Conservation (phyloP, 139 green algal genomes). For the Chlamydomonas sp. region DNA sequence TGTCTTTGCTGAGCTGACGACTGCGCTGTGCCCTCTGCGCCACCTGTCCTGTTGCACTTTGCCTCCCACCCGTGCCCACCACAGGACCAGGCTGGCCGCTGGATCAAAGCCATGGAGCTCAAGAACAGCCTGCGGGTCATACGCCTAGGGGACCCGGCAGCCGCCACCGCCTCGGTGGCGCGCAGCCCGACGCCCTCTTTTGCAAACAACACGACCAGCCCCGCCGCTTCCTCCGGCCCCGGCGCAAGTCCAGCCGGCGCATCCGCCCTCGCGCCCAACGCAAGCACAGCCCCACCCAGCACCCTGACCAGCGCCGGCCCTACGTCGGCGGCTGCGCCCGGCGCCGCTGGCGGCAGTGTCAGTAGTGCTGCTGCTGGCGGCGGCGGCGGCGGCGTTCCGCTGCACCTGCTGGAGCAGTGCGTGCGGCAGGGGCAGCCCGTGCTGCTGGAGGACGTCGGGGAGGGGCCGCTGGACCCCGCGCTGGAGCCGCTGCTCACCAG, state of each 20-base stretch:
- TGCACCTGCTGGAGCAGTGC: slow-evolving; percentile 75
- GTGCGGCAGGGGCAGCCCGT: slow-evolving; percentile 74
- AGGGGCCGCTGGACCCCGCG: slow-evolving; percentile 71
- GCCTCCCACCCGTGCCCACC: slow-evolving; percentile 55
- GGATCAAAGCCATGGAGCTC: slow-evolving; percentile 80
- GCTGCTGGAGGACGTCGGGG: slow-evolving; percentile 80
- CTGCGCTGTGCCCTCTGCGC: no score
- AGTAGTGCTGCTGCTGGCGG: not conserved
- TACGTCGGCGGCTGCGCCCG: not conserved
- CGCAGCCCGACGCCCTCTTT: no score
- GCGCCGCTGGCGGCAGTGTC: not conserved
- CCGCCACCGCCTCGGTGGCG: not conserved
- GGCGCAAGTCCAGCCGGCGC: no score
- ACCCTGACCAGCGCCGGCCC: not conserved
- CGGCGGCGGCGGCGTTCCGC: slow-evolving; percentile 35
- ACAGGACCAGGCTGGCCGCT: slow-evolving; percentile 76
- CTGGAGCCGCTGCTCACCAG: slow-evolving; percentile 82
- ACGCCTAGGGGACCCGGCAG: not conserved
- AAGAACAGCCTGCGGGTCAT: slow-evolving; percentile 65
- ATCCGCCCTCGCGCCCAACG: no score
- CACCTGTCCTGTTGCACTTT: no score
- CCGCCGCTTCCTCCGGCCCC: no score
- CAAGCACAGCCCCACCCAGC: no score
- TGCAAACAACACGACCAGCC: no score
- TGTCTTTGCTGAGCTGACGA: no score